Percentiles rank a stretch among this genome's conserved stretches.
Evolutionary conservation across 768 basidiomycete species (phyloP).

Genomic region (Tricholoma saponaceum): DNA sequence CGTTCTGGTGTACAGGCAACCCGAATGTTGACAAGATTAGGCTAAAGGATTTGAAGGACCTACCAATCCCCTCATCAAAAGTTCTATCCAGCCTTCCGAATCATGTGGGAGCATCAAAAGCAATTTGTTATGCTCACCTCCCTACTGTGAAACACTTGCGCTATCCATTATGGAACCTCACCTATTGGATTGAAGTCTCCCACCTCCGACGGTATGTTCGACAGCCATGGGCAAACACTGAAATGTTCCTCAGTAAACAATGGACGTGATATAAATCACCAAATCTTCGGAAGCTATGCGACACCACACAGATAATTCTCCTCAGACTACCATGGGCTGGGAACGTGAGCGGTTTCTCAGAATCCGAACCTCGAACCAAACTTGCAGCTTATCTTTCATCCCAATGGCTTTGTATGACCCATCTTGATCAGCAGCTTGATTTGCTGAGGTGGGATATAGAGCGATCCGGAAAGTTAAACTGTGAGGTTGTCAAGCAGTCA

Average conservation of each 20-base stretch:
- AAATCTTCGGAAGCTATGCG: background rate
- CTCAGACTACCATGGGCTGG: background rate
- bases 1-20: too few species aligned
- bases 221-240: background rate
- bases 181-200: background rate
- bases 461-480: background rate
- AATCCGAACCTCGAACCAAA: background rate
- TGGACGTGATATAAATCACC: background rate
- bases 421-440: slow-evolving; percentile 2
- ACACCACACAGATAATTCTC: too few species aligned
- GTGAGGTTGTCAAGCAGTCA: background rate
- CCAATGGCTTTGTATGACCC: background rate
- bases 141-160: background rate
- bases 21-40: too few species aligned
- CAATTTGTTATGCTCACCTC: background rate
- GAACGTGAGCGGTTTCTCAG: background rate
- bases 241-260: background rate
- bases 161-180: background rate
- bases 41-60: too few species aligned
- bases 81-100: too few species aligned
- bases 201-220: background rate
- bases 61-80: too few species aligned
- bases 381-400: background rate
- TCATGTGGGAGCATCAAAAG: too few species aligned
- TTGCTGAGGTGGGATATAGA: background rate